These are phyloP conservation scores for Brettanomyces anomalus DNA, from an alignment of 805 yeast genomes.

Conservation along the genomic window DNA sequence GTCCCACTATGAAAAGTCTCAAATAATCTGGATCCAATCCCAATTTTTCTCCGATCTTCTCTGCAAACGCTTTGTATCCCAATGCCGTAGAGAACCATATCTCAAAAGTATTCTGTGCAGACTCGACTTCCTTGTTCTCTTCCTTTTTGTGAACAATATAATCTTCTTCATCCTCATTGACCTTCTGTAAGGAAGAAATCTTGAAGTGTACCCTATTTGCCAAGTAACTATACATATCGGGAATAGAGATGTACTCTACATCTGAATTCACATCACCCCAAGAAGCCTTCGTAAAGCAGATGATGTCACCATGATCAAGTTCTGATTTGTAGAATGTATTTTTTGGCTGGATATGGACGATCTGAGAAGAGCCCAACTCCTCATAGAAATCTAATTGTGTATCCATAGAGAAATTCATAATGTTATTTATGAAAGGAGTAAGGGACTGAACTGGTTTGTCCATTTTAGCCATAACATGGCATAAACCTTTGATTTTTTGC, in stretches of 20 bases:
- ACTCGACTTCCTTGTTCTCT: conserved; percentile 1
- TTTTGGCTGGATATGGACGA: conserved; percentile 34
- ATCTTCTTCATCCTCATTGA: conserved; percentile 37
- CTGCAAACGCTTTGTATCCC: conserved; percentile 49
- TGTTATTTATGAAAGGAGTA: conserved; percentile 29
- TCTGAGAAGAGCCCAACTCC: conserved; percentile 48
- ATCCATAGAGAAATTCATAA: conserved; percentile 31
- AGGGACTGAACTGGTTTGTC: conserved; percentile 36
- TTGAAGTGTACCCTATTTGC: conserved; percentile 51
- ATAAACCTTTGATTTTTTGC: conserved; percentile 55
- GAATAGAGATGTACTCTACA: conserved; percentile 19
- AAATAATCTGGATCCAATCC: conserved; percentile 50
- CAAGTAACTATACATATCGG: conserved; percentile 45
- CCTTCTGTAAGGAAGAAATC: conserved; percentile 35
- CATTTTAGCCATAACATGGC: conserved; percentile 46
- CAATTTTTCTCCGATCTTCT: conserved; percentile 46
- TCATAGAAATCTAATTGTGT: conserved; percentile 39
- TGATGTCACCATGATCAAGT: conserved; percentile 59
- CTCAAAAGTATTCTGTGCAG: conserved; percentile 27
- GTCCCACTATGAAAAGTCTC: conserved; percentile 54
- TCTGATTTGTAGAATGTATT: conserved; percentile 47
- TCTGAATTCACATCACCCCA: conserved; percentile 5
- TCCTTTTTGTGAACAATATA: conserved; percentile 33
- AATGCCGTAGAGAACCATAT: conserved; percentile 64
- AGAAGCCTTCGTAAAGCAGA: conserved; percentile 26